Conservation (phyloP, 108 stramenopile species). For the Seminavis robusta region DNA sequence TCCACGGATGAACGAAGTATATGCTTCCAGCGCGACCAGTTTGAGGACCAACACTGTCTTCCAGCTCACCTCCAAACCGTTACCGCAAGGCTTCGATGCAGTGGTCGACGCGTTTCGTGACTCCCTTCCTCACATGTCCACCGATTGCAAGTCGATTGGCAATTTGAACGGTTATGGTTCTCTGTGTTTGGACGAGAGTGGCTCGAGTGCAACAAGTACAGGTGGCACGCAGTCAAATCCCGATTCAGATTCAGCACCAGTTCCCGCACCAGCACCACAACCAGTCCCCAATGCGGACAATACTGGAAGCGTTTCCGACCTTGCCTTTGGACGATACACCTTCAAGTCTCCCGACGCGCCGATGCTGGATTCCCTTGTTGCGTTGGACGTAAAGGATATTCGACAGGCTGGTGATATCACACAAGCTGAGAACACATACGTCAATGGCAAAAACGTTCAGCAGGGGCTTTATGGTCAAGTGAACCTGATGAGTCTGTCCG, state of each 20-base stretch:
- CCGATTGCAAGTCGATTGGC: constrained; percentile 31
- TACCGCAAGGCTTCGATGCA: constrained; percentile 16
- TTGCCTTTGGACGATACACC: constrained; percentile 36
- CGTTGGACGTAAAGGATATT: constrained; percentile 51
- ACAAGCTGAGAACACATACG: constrained; percentile 39
- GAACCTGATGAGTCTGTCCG: constrained; percentile 23
- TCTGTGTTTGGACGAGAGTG: neutral
- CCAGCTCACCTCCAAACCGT: constrained; percentile 18
- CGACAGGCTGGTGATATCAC: constrained; percentile 10
- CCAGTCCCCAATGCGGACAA: constrained; percentile 1
- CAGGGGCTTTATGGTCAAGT: constrained; percentile 22
- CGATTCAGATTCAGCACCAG: neutral
- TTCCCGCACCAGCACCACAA: neutral
- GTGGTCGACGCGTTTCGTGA: constrained; percentile 31
- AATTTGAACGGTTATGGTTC: constrained; percentile 1
- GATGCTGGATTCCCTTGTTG: constrained; percentile 17
- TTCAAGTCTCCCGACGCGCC: constrained; percentile 20
- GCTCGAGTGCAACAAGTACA: neutral
- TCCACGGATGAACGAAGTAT: constrained; percentile 20
- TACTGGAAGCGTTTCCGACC: neutral
- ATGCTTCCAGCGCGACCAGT: constrained; percentile 9
- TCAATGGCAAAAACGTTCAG: constrained; percentile 32
- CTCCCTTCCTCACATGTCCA: constrained; percentile 20
- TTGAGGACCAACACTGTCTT: constrained; percentile 28
- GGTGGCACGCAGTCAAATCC: neutral